Percentiles rank a stretch among this genome's conserved stretches.
phyloP scores from a whole-genome alignment of 1,284 basidiomycete genomes.

The Wallemia hederae region DNA sequence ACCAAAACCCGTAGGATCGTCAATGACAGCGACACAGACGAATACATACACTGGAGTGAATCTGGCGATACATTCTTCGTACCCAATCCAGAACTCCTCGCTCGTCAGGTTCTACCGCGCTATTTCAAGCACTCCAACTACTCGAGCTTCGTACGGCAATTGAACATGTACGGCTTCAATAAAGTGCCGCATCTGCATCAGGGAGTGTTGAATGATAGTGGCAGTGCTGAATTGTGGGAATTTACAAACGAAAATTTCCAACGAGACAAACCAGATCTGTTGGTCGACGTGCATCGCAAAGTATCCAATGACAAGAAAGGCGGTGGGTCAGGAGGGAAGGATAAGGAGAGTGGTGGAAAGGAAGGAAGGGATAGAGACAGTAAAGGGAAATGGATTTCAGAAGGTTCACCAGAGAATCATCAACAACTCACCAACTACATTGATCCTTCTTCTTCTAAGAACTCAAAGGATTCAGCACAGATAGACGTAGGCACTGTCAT shows the following conservation, averaged over 20 bases:
- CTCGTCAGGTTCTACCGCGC: conserved; percentile 57
- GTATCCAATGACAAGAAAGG: background rate
- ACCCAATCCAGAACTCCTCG: conserved; percentile 72
- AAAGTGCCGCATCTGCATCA: conserved; percentile 88
- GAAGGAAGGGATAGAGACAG: no score
- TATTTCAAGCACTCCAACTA: conserved; percentile 97
- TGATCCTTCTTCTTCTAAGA: background rate
- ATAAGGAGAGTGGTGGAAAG: no score
- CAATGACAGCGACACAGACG: conserved; percentile 47
- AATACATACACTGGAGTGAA: conserved; percentile 68
- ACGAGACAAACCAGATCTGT: conserved; percentile 60
- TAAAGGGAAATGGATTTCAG: no score
- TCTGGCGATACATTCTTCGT: conserved; percentile 77
- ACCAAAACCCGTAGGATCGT: conserved; percentile 46
- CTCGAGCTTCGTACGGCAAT: conserved; percentile 71
- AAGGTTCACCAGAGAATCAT: no score
- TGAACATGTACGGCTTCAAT: conserved; percentile 95
- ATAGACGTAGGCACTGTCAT: conserved; percentile 46
- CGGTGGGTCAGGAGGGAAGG: conserved; percentile 3
- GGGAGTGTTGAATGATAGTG: conserved; percentile 43
- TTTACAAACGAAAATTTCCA: conserved; percentile 75
- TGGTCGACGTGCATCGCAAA: conserved; percentile 68
- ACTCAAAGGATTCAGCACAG: no score
- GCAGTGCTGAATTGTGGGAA: conserved; percentile 69
- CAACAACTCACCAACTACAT: background rate